Conservation (phyloP, 805 yeast species). For the Suhomyces pyralidae region DNA sequence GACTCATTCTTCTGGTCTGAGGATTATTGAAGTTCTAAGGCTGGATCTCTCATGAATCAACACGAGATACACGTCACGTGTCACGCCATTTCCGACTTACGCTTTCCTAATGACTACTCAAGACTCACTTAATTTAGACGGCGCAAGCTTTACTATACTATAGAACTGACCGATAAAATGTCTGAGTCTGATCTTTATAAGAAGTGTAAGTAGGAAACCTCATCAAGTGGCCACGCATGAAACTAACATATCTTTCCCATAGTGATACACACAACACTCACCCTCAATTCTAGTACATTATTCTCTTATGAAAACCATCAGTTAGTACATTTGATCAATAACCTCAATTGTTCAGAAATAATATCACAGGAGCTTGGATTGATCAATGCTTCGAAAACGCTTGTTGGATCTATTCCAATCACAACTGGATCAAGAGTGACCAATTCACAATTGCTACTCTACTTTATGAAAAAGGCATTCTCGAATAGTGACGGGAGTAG, state of each 20-base stretch:
- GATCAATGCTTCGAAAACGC: constrained; percentile 47
- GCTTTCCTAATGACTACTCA: not conserved
- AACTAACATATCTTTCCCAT: not conserved
- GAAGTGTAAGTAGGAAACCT: not conserved
- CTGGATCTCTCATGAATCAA: not conserved
- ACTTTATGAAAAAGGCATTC: constrained; percentile 48
- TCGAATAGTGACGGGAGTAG: constrained; percentile 41
- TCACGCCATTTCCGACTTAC: not conserved
- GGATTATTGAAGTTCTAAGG: not conserved
- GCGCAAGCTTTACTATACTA: not conserved
- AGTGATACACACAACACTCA: constrained; percentile 49
- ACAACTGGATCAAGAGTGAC: constrained; percentile 22
- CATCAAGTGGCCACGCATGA: not conserved
- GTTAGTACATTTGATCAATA: constrained; percentile 38
- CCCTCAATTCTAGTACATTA: constrained; percentile 56
- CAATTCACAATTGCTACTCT: constrained; percentile 34
- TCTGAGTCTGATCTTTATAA: constrained; percentile 1
- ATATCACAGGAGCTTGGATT: constrained; percentile 53
- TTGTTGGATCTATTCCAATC: constrained; percentile 38
- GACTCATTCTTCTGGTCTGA: not conserved
- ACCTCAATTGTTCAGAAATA: constrained; percentile 51
- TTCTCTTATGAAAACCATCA: constrained; percentile 54
- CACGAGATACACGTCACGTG: not conserved
- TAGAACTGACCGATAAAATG: not conserved
- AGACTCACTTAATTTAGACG: not conserved